A percentile compares a stretch with the other conserved stretches of the same genome.
Evolutionary conservation across 2,329 filamentous ascomycete genomes (phyloP).

Genomic region (Exophiala oligosperma): DNA sequence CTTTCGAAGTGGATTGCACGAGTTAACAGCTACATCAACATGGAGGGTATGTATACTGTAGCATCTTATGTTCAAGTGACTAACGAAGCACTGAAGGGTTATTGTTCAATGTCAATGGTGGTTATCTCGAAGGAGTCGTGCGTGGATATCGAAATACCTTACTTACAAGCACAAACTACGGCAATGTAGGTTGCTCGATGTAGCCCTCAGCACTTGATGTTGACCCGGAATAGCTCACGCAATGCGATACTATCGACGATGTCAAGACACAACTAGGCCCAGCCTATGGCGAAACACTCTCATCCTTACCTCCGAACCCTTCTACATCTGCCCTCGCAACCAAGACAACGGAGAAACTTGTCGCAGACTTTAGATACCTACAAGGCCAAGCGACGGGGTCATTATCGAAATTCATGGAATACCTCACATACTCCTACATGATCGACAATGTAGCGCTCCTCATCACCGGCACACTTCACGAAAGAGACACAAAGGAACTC

Average conservation of each 20-base stretch:
- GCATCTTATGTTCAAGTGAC: not conserved
- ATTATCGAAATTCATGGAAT: slow-evolving; percentile 94
- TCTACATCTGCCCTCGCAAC: slow-evolving; percentile 92
- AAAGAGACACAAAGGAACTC: slow-evolving; percentile 93
- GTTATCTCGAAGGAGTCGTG: slow-evolving; percentile 94
- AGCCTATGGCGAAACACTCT: slow-evolving; percentile 95
- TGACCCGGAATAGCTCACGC: slow-evolving; percentile 18
- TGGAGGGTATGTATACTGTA: slow-evolving; percentile 23
- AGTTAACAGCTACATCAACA: not conserved
- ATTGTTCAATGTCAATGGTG: slow-evolving; percentile 91
- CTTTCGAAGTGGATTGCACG: not conserved
- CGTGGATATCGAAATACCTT: slow-evolving; percentile 95
- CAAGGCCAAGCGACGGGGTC: slow-evolving; percentile 91
- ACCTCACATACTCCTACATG: slow-evolving; percentile 99
- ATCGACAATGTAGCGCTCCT: slow-evolving; percentile 98
- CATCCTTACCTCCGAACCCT: slow-evolving; percentile 89
- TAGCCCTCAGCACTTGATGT: slow-evolving; percentile 1
- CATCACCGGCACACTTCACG: slow-evolving; percentile 96
- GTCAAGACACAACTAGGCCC: slow-evolving; percentile 96
- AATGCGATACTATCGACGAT: slow-evolving; percentile 58
- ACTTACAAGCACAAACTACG: slow-evolving; percentile 86
- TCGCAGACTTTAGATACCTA: slow-evolving; percentile 94
- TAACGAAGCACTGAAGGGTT: slow-evolving; percentile 57
- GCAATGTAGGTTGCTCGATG: slow-evolving; percentile 45
- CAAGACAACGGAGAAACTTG: slow-evolving; percentile 96